Percentiles rank a stretch among this genome's conserved stretches.
phyloP scores from a whole-genome alignment of 2,329 filamentous ascomycete species.

The Periglandula ipomoeae region DNA sequence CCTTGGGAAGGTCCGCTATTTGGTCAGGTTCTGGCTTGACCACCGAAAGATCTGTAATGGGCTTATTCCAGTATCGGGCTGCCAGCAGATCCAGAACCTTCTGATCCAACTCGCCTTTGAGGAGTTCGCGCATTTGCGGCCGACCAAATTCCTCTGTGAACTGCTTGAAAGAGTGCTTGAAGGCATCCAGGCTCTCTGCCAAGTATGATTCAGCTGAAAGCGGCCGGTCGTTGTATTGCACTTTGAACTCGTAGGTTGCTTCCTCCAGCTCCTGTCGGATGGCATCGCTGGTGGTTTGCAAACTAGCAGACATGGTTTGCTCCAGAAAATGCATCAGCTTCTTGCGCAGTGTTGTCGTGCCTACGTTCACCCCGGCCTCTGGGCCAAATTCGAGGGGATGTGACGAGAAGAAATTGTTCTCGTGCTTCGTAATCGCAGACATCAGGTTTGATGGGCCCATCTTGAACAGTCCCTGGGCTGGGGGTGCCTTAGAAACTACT shows the following conservation, averaged over 20 bases:
- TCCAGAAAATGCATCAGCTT: slow-evolving; percentile 97
- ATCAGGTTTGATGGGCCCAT: slow-evolving; percentile 73
- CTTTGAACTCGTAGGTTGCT: slow-evolving; percentile 97
- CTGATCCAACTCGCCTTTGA: slow-evolving; percentile 91
- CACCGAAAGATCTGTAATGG: slow-evolving; percentile 70
- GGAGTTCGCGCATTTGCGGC: slow-evolving; percentile 75
- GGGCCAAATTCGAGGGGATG: slow-evolving; percentile 75
- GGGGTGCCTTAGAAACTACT: slow-evolving; percentile 77
- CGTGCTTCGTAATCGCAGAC: slow-evolving; percentile 75
- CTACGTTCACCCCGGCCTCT: slow-evolving; percentile 63
- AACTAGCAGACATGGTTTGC: slow-evolving; percentile 89
- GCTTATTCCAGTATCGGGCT: slow-evolving; percentile 95
- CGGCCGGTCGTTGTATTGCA: slow-evolving; percentile 96
- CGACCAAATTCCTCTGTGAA: slow-evolving; percentile 87
- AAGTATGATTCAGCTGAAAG: slow-evolving; percentile 94
- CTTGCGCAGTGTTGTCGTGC: slow-evolving; percentile 79
- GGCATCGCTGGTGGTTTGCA: slow-evolving; percentile 82
- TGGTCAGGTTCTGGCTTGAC: slow-evolving; percentile 60
- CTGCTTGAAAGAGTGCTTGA: slow-evolving; percentile 96
- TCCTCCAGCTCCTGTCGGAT: slow-evolving; percentile 94
- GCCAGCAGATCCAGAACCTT: slow-evolving; percentile 88
- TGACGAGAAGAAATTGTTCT: slow-evolving; percentile 75
- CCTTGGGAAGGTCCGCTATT: slow-evolving; percentile 71
- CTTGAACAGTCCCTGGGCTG: slow-evolving; percentile 65
- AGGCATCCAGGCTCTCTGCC: slow-evolving; percentile 86